Evolutionary conservation across 78 protist species (phyloP), one percentile per base, ranked within the genome.

Genomic region (Monocercomonoides exilis): DNA sequence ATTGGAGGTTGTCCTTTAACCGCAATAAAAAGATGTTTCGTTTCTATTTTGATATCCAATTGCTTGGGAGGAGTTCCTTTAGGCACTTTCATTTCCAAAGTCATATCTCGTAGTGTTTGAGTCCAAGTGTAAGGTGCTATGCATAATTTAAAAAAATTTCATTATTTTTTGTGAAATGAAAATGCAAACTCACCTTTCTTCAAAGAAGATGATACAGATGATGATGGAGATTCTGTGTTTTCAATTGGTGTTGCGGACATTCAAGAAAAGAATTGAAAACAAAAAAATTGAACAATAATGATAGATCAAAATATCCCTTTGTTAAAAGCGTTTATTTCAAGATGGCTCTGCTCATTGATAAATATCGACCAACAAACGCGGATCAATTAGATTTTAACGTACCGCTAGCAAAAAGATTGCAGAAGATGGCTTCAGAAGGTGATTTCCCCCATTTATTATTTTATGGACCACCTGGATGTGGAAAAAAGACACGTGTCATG

Each of bases 401-500:
- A 0, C 91, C 90, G 3, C 36, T 96, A 4, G 85, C 94, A 0
- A 2, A 45, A 2, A 77, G 44, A 35, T 84, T 98, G 79, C 46
- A 89, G 46, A 5, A 44, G 38, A 42, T 98, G 93, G 95, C 92
- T 36, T 2, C 87, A 43, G 34, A 1, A 3, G 91, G 91, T 11
- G 97, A 98, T 84, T 87, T 97, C 33, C 99, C 99, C 0, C 99
- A 98, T 85, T 34, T 97, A 46, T 85, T 98, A 29, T 70, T 98
- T 43, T 94, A 94, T 88, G 99, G 99, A 0, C 99, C 99, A 5
- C 35, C 93, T 0, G 99, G 99, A 44, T 95, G 98, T 0, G 99
- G 99, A 4, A 96, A 96, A 91, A 94, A 95, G 84, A 98, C 99
- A 29, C 87, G 96, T 33, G 87, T 96, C 21, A 84, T 93, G 91